phyloP scores from a whole-genome alignment of 768 basidiomycete genomes.

The Boletus sp. region DNA sequence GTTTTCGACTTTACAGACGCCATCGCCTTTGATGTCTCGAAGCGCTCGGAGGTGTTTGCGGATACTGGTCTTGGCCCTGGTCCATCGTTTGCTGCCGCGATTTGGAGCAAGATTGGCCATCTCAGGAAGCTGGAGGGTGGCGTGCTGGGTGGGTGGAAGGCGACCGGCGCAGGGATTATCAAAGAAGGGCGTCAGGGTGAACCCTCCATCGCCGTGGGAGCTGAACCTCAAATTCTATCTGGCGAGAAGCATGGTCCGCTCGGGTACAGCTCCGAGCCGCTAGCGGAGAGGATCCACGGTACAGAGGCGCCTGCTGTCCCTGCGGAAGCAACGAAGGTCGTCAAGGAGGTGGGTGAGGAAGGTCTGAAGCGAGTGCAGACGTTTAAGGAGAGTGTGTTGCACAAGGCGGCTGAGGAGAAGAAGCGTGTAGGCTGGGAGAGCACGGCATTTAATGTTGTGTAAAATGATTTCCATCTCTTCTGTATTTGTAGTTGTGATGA shows the following conservation, averaged over 20 bases:
- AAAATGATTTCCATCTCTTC: neutral
- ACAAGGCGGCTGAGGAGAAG: conserved; percentile 41
- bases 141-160: conserved; percentile 43
- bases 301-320: neutral
- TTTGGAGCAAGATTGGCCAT: conserved; percentile 70
- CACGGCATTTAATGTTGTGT: conserved; percentile 42
- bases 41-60: conserved; percentile 59
- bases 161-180: conserved; percentile 65
- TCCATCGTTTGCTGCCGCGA: conserved; percentile 50
- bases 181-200: conserved; percentile 42
- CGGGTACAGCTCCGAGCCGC: conserved; percentile 48
- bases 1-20: conserved; percentile 54
- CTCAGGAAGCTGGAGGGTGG: conserved; percentile 40
- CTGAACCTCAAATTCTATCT: conserved; percentile 68
- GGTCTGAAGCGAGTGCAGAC: conserved; percentile 37
- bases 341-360: conserved; percentile 33
- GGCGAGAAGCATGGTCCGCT: conserved; percentile 68
- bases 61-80: conserved; percentile 58
- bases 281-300: conserved; percentile 12
- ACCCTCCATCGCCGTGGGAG: conserved; percentile 60
- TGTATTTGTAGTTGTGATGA: neutral
- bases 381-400: conserved; percentile 44
- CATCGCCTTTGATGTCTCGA: conserved; percentile 56
- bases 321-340: conserved; percentile 15
- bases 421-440: conserved; percentile 47